phyloP scores from a whole-genome alignment of 148 eudicot species.

The Fagopyrum tataricum region DNA sequence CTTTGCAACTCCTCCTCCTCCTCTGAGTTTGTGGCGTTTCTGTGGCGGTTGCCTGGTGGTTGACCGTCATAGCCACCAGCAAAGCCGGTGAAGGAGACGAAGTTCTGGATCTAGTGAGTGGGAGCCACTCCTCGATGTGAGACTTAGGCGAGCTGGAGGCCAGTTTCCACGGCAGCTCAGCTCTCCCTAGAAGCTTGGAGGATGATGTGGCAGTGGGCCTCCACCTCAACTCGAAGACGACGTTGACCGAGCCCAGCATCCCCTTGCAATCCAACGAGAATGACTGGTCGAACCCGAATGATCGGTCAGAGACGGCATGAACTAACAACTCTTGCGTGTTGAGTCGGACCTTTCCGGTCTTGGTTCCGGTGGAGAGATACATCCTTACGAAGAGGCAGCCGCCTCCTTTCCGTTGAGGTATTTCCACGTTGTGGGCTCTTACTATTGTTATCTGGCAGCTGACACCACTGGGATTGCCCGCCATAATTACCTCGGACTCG shows the following conservation, averaged over 20 bases:
- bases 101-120: background rate
- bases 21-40: background rate
- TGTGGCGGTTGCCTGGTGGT: background rate
- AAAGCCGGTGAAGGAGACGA: background rate
- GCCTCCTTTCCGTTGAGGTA: background rate
- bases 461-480: background rate
- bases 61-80: slow-evolving; percentile 3
- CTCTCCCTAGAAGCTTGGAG: background rate
- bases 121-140: background rate
- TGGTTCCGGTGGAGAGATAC: background rate
- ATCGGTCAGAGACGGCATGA: background rate
- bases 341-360: background rate
- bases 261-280: slow-evolving; percentile 6
- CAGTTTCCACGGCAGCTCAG: slow-evolving; percentile 4
- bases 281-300: background rate
- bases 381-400: background rate
- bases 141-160: background rate
- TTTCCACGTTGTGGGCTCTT: background rate
- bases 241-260: background rate
- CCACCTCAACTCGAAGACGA: slow-evolving; percentile 9
- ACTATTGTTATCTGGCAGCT: background rate
- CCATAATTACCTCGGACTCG: background rate
- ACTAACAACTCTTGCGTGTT: background rate
- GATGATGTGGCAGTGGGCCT: background rate
- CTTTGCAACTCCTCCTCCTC: background rate